Conservation (phyloP, 805 yeast species). For the Maudiozyma pseudohumilis region DNA sequence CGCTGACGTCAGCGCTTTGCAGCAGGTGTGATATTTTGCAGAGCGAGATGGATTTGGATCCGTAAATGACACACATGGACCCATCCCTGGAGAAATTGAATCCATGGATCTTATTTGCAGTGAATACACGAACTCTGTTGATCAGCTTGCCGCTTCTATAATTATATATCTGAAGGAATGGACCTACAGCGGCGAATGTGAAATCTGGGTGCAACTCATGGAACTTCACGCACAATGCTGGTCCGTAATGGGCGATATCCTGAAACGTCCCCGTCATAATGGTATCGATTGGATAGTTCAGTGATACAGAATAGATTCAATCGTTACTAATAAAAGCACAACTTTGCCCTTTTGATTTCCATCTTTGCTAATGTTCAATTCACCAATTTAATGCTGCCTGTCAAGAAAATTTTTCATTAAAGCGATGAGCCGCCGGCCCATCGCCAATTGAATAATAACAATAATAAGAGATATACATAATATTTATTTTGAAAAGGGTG, state of each 20-base stretch:
- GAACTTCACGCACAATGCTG: slow-evolving; percentile 55
- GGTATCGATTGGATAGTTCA: background rate
- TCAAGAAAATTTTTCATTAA: too few species aligned
- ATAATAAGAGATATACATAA: too few species aligned
- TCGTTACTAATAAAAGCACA: too few species aligned
- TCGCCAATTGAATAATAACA: too few species aligned
- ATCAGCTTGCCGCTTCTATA: slow-evolving; percentile 33
- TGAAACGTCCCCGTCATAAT: slow-evolving; percentile 14
- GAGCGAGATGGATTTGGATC: slow-evolving; percentile 60
- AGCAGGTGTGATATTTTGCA: slow-evolving; percentile 28
- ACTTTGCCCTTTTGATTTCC: too few species aligned
- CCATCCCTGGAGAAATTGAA: slow-evolving; percentile 35
- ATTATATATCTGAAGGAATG: slow-evolving; percentile 46
- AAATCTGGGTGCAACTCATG: slow-evolving; percentile 15
- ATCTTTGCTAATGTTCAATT: too few species aligned
- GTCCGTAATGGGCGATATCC: slow-evolving; percentile 40
- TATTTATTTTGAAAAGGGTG: too few species aligned
- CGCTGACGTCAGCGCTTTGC: slow-evolving; percentile 7
- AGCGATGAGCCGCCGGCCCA: too few species aligned
- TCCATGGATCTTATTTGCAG: slow-evolving; percentile 78
- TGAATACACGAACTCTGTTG: slow-evolving; percentile 40
- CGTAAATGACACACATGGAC: slow-evolving; percentile 39
- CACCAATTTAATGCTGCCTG: too few species aligned
- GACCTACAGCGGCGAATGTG: slow-evolving; percentile 63
- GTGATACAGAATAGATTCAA: too few species aligned